phyloP scores from a whole-genome alignment of 78 protist genomes.

The Dictyostelium firmibasis region DNA sequence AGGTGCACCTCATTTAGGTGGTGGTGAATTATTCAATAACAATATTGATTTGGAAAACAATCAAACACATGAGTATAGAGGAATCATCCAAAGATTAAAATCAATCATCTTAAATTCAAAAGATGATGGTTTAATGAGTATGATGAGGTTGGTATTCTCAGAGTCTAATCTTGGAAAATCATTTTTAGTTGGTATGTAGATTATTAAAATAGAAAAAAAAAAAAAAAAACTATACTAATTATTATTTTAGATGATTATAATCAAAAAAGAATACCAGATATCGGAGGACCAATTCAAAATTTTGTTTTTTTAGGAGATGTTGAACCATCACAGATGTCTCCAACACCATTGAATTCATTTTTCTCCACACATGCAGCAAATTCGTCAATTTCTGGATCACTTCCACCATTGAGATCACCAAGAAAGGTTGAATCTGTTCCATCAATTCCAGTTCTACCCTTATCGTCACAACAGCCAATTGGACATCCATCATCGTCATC shows the following conservation, averaged over 20 bases:
- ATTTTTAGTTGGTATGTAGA: conserved; percentile 41
- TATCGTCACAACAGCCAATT: conserved; percentile 21
- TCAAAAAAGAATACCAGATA: conserved; percentile 24
- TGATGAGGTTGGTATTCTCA: conserved; percentile 17
- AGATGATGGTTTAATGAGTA: conserved; percentile 47
- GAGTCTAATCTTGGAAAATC: conserved; percentile 55
- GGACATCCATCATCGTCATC: neutral
- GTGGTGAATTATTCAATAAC: neutral
- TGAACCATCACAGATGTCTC: conserved; percentile 7
- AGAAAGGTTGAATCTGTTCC: conserved; percentile 57
- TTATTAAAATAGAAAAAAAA: neutral
- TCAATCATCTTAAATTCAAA: conserved; percentile 17
- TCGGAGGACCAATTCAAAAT: conserved; percentile 47
- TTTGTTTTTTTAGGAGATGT: conserved; percentile 42
- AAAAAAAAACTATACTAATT: neutral
- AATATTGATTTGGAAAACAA: conserved; percentile 27
- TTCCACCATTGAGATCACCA: conserved; percentile 77
- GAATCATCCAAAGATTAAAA: conserved; percentile 60
- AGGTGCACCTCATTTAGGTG: neutral
- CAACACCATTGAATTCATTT: conserved; percentile 48
- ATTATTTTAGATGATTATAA: conserved; percentile 13
- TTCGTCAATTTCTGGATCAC: conserved; percentile 15
- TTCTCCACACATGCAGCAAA: conserved; percentile 8
- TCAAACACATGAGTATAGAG: conserved; percentile 13
- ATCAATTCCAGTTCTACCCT: conserved; percentile 47